Base-by-base conservation (phyloP, 1,284 basidiomycete genomes). In the Fomes fomentarius region DNA sequence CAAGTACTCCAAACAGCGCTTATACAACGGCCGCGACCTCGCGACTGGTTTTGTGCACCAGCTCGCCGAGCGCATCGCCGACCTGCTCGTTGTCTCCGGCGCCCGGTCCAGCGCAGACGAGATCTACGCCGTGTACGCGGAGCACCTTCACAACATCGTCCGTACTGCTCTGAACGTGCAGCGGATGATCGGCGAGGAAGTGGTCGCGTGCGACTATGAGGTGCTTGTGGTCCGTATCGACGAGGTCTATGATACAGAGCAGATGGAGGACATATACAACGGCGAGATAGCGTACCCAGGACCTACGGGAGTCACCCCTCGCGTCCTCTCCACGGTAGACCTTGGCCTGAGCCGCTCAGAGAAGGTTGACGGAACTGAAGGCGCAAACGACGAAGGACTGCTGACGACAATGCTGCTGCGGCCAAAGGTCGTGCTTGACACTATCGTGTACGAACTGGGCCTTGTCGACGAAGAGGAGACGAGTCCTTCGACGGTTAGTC, bases 161-260 rank as follows among this genome's bases (percentile, higher is more conserved):
- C 61, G 61, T 40, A 51, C 50, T n/a, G 57, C 61, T 19, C 63
- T 78, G 30, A 71, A 71, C n/a, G 61, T 85, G 47, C 82, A 84
- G 62, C 76, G 74, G 59, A 75, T 74, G n/a, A 75, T 82, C 33
- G 81, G 82, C 3, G 80, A 84, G 63, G 78, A 78, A 21, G 70
- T 84, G 37, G 31, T 47, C 37, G 52, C 50, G 15, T 54, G 40
- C 77, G 78, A 11, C 78, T 77, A 4, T 76, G 76, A 50, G 81
- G 82, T 63, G 52, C 82, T 63, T 38, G 45, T 60, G n/a, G 58
- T 52, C 34, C 60, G 54, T 71, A 76, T 66, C 71, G 77, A 33
- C 65, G 76, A 34, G 71, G 59, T 49, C n/a, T 84, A 77, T 48
- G 71, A 79, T 51, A 53, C 61, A 0, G 58, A 57, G 12, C 67